Base-by-base conservation (phyloP, 2,329 filamentous ascomycete species). In the Amphichorda felina region DNA sequence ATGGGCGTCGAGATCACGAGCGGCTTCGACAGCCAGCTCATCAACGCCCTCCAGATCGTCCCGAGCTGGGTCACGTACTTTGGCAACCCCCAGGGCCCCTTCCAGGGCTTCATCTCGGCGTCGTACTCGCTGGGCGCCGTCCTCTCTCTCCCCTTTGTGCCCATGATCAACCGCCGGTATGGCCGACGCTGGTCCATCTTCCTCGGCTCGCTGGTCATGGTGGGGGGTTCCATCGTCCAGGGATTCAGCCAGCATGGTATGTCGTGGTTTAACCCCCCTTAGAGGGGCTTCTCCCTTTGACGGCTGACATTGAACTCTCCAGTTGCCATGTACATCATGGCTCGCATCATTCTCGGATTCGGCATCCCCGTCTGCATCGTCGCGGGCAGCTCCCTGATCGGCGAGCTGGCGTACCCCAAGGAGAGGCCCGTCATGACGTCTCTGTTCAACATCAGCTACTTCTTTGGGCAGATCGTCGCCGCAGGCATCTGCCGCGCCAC, bases 51-150 rank as follows among this genome's bases (percentile, higher is more conserved):
- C 3, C 61, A 64, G 43, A 57, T 61, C 24, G 54, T 61, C 9
- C 45, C 45, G 0, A 44, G 45, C 0, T 64, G 59, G 56, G 47
- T 49, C 10, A 17, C 35, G 0, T 62, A 45, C 41, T 38, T 38
- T 17, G 31, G 30, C 48, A 40, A 68, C 28, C 68, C 57, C 0
- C 38, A 53, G 22, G 65, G 61, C 9, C 56, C 59, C 4, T 18
- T 64, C 31, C 59, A 65, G 37, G 74, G 74, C 2, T 66, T 78
- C 36, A 63, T 78, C 24, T 64, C 66, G 1, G 70, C 73, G 2
- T 68, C 70, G 13, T 78, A 78, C 51, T 72, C 68, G 5, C 57
- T 79, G 2, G 74, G 75, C 6, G 70, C 72, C 11, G 66, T 79
- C 39, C 53, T 70, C 7, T 68, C 68, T 16, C 61, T 78, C 2